Evolutionary conservation across 2,329 filamentous ascomycete genomes (phyloP).

Genomic region (Cladosporium velox): DNA sequence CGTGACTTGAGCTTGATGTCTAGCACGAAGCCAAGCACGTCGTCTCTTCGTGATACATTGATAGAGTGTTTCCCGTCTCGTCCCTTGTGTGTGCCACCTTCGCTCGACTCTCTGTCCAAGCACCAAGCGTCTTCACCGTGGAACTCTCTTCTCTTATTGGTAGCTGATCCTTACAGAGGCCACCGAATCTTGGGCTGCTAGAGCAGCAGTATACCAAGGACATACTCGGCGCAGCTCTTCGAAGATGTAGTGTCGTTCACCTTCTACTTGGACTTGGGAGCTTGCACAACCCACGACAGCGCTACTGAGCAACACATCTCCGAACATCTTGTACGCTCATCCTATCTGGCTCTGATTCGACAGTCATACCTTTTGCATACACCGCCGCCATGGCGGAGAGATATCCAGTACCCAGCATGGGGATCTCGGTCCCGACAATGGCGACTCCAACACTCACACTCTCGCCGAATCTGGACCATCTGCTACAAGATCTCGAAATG

Average conservation of each 20-base stretch:
- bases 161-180: conserved; percentile 1
- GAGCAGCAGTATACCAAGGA: not conserved
- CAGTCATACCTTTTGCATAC: not conserved
- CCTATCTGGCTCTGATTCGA: not conserved
- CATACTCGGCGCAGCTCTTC: not conserved
- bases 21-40: not conserved
- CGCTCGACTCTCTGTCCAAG: not conserved
- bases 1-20: not conserved
- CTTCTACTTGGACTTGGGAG: not conserved
- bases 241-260: not conserved
- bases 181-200: not conserved
- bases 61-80: not conserved
- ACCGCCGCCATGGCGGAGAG: not conserved
- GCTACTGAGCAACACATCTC: not conserved
- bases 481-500: not conserved
- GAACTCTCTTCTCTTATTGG: not conserved
- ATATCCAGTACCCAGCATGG: not conserved
- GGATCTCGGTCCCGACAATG: not conserved
- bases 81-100: not conserved
- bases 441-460: not conserved
- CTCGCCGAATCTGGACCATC: not conserved
- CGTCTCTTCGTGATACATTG: not conserved
- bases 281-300: not conserved
- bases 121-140: not conserved
- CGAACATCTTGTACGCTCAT: not conserved